Conservation (phyloP, 768 basidiomycete genomes). For the Mrakia gelida region DNA sequence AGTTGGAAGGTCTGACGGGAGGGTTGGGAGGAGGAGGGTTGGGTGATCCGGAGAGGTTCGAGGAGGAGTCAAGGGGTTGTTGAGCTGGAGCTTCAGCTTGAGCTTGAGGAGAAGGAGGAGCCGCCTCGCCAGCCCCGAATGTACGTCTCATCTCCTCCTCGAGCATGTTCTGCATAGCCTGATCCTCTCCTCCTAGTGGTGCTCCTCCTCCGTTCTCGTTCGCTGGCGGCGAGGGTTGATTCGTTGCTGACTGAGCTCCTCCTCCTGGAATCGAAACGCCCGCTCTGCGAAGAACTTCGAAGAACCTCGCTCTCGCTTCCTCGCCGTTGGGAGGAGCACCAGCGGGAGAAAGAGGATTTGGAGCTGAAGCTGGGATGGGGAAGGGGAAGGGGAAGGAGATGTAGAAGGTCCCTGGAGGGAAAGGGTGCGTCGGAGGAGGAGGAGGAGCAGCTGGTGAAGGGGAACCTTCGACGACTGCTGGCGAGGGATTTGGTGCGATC, state of each 20-base stretch:
- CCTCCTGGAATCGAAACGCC: background rate
- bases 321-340: background rate
- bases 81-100: background rate
- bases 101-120: background rate
- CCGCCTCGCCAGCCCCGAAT: background rate
- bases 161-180: background rate
- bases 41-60: background rate
- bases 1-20: constrained; percentile 2
- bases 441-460: too few species aligned
- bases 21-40: background rate
- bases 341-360: background rate
- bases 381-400: background rate
- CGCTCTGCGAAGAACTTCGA: background rate
- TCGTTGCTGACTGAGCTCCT: background rate
- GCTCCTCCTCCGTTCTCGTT: background rate
- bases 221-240: background rate
- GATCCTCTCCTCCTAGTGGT: background rate
- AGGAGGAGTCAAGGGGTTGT: background rate
- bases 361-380: background rate
- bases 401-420: too few species aligned
- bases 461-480: too few species aligned
- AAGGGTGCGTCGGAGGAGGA: too few species aligned
- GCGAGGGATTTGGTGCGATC: too few species aligned
- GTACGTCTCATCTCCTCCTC: constrained; percentile 3
- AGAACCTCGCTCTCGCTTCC: background rate